phyloP scores from a whole-genome alignment of 2,329 filamentous ascomycete genomes.

The Salinomyces thailandicus region DNA sequence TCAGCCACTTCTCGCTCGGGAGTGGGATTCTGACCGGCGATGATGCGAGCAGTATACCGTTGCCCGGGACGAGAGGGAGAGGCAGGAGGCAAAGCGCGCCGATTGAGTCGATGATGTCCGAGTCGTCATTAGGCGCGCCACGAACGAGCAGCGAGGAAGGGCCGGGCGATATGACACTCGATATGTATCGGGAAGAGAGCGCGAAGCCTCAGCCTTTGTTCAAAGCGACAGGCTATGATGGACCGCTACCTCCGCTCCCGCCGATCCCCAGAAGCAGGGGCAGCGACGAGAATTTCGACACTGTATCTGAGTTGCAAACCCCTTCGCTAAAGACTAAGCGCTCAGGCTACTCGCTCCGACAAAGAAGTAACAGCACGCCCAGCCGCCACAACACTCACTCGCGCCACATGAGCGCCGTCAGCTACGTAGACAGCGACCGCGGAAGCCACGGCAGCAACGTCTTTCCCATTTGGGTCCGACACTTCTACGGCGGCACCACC shows the following conservation, averaged over 20 bases:
- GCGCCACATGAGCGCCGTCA: constrained; percentile 21
- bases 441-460: constrained; percentile 20
- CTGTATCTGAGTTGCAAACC: constrained; percentile 24
- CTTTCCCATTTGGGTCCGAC: constrained; percentile 28
- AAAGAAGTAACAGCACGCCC: constrained; percentile 23
- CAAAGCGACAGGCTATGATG: constrained; percentile 18
- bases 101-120: constrained; percentile 13
- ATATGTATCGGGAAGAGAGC: constrained; percentile 21
- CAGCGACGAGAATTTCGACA: constrained; percentile 25
- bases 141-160: constrained; percentile 13
- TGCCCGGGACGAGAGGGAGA: constrained; percentile 11
- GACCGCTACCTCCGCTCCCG: constrained; percentile 20
- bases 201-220: constrained; percentile 27
- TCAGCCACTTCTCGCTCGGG: constrained; percentile 25
- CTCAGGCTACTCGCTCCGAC: constrained; percentile 24
- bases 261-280: constrained; percentile 20
- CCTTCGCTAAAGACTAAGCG: constrained; percentile 23
- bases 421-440: constrained; percentile 20
- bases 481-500: constrained; percentile 24
- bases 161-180: constrained; percentile 22
- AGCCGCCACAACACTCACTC: constrained; percentile 18
- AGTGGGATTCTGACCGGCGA: constrained; percentile 24
- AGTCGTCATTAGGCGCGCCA: constrained; percentile 11
- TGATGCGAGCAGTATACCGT: constrained; percentile 18
- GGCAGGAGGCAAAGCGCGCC: constrained; percentile 15